Evolutionary conservation across 2,329 filamentous ascomycete genomes (phyloP), one percentile per base, ranked within the genome.

Genomic region (Fusarium cyanostomum): DNA sequence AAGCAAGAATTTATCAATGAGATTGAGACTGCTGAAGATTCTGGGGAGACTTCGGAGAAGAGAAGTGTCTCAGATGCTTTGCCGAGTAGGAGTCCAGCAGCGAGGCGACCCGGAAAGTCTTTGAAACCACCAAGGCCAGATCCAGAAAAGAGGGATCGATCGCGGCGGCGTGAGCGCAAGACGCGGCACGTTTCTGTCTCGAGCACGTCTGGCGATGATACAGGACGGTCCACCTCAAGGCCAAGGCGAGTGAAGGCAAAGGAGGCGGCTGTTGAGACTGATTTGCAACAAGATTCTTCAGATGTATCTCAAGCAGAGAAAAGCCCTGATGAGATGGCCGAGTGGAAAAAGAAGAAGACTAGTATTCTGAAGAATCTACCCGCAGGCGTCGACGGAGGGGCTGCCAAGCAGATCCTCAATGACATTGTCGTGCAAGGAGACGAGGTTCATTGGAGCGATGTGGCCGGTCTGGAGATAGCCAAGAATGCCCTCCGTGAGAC

Each of bases 381-480:
- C 0, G 84, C 88, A 50, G 93, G 93, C 0, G 86, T 97, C 4
- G 95, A 99, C 72, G 86, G 89, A 65, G 81, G 84, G 24, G 91
- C 94, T 4, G 95, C 94, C 0, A 91, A 92, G 71, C 92, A 97
- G 62, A 97, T 99, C 27, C 82, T 98, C 56, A 97, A 97, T 71
- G 95, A 99, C 67, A 96, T 99, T 58, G 91, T 99, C 3, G 89
- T 98, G 12, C 88, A 94, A 62, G 95, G 95, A 7, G 95, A 99
- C 69, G 91, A 96, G 72, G 95, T 99, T 2, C 92, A 91, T 70
- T 99, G 95, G 95, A 86, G 87, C 43, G 95, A 99, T 73, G 91
- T 99, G 54, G 94, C 95, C 1, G 95, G 95, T 1, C 80, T 99
- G 5, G 92, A 97, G 45, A 85, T 91, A 50, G 95, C 95, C 30